Base-by-base conservation (phyloP, 192 early-diverging fungal species). In the Coemansia furcata region DNA sequence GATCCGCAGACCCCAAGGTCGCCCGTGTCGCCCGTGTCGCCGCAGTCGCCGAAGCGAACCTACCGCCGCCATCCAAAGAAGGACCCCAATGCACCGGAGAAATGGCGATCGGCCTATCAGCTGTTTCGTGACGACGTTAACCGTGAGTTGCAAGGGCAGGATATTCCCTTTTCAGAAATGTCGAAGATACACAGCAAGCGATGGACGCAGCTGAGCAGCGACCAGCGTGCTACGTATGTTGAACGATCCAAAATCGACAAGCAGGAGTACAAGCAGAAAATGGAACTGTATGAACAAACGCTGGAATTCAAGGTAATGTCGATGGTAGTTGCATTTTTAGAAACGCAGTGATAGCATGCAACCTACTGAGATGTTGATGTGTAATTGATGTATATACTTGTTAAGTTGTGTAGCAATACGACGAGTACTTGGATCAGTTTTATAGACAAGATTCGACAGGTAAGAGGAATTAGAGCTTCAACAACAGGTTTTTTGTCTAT, bases 31-130 rank as follows among this genome's bases (percentile, higher is more conserved):
- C 71, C 57, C 1, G 12, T 38, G 33, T 63, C 68, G 4, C 72
- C 74, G 4, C 75, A 71, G 39, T 72, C 76, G 2, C 73, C 74
- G 9, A 65, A 68, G 33, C 61, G 80, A 33, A 83, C 71, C 3
- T 83, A 83, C 40, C 76, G 73, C 19, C 62, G 80, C 3, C 80
- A 83, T 26, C 80, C 80, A 11, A 83, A 83, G 26, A 83, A 83
- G 43, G 80, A 83, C 19, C 68, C 67, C 2, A 77, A 78, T 26
- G 80, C 76, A 4, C 80, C 80, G 8, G 80, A 77, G 37, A 83
- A 83, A 57, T 83, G 80, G 80, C 49, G 73, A 30, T 83, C 80
- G 11, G 80, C 80, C 9, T 83, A 83, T 65, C 80, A 83, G 73
- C 60, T 83, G n/a, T 83, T 83, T 39, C 71, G 80, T 8, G 80